phyloP scores from a whole-genome alignment of 1,284 basidiomycete species.

The Puccinia hordei region DNA sequence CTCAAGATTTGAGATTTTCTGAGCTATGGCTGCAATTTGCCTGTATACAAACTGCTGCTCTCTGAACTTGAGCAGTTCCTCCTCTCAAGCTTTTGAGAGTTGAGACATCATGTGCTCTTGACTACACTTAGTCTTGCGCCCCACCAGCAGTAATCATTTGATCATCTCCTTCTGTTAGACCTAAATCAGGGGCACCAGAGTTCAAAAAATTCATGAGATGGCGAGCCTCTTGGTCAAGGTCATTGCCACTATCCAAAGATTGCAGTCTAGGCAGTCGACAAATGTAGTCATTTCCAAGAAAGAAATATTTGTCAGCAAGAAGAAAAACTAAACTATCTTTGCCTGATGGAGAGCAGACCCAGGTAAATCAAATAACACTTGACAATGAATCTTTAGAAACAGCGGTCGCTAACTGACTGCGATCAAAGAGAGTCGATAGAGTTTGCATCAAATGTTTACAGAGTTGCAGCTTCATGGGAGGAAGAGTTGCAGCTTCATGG shows the following conservation, averaged over 20 bases:
- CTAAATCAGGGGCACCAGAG: constrained; percentile 40
- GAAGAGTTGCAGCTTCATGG: too few species aligned
- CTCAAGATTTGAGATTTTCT: too few species aligned
- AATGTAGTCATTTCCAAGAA: background rate
- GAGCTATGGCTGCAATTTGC: too few species aligned
- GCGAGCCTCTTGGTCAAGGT: constrained; percentile 25
- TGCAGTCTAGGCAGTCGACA: constrained; percentile 11
- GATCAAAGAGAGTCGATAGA: constrained; percentile 85
- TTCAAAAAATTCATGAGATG: constrained; percentile 42
- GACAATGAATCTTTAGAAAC: constrained; percentile 73
- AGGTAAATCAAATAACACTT: constrained; percentile 1
- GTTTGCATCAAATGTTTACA: constrained; percentile 96
- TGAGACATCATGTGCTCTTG: too few species aligned
- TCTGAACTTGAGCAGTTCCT: too few species aligned
- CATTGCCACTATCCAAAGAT: constrained; percentile 9
- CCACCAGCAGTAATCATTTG: constrained; percentile 36
- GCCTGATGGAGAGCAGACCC: constrained; percentile 15
- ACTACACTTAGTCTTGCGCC: too few species aligned
- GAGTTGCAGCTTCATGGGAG: constrained; percentile 81
- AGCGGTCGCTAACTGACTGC: constrained; percentile 75
- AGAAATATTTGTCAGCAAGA: background rate
- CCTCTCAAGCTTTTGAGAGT: too few species aligned
- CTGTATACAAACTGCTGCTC: too few species aligned
- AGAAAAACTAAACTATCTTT: background rate
- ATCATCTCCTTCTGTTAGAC: constrained; percentile 9